Evolutionary conservation across 2,329 filamentous ascomycete genomes (phyloP).

Genomic region (Trichoderma koningii): DNA sequence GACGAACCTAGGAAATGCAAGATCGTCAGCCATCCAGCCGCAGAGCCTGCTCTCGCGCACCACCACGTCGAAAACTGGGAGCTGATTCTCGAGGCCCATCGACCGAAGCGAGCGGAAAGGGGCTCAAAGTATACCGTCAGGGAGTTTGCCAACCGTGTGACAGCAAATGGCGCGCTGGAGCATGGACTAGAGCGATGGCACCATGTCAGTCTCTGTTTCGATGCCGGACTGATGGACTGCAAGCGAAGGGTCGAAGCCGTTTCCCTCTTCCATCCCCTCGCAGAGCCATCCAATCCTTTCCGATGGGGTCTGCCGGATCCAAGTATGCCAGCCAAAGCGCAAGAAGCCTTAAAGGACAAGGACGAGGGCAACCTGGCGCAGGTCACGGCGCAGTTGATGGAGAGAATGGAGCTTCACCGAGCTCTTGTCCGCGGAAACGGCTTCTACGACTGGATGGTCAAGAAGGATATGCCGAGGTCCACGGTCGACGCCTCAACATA

Average conservation of each 20-base stretch:
- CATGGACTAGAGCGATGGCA: not conserved
- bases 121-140: not conserved
- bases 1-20: not conserved
- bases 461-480: not conserved
- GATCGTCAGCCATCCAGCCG: not conserved
- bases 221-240: not conserved
- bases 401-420: conserved; percentile 20
- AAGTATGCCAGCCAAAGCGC: not conserved
- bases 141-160: not conserved
- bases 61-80: not conserved
- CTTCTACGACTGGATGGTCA: not conserved
- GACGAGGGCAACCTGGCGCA: no score
- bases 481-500: not conserved
- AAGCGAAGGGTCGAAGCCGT: conserved; percentile 6
- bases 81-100: not conserved
- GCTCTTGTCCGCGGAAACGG: conserved; percentile 28
- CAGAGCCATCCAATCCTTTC: not conserved
- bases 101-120: not conserved
- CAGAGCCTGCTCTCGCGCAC: not conserved
- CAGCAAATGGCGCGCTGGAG: not conserved
- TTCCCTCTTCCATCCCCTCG: conserved; percentile 12
- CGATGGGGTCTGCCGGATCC: not conserved
- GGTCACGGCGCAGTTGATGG: not conserved
- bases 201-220: not conserved
- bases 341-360: not conserved